phyloP scores from a whole-genome alignment of 768 basidiomycete species.

The Psilocybe cyanescens region DNA sequence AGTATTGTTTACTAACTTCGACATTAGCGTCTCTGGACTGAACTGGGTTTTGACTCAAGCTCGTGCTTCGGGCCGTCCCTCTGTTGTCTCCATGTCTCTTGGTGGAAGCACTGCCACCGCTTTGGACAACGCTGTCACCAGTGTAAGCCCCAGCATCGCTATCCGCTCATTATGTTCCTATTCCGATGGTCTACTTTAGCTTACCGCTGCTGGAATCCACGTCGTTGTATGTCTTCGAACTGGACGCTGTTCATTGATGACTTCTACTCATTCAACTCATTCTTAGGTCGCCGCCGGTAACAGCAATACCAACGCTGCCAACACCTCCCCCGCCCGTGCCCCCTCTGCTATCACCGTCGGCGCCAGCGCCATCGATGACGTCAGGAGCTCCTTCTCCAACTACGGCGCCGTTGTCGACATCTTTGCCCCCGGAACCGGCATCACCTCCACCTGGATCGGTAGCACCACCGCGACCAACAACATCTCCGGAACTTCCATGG shows the following conservation, averaged over 20 bases:
- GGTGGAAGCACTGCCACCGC: conserved; percentile 31
- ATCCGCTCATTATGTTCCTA: not conserved
- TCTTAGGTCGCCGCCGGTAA: conserved; percentile 38
- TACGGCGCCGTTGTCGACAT: conserved; percentile 45
- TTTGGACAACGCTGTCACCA: conserved; percentile 35
- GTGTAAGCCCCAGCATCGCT: conserved; percentile 14
- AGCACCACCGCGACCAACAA: conserved; percentile 27
- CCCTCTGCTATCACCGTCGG: conserved; percentile 42
- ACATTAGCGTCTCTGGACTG: conserved; percentile 32
- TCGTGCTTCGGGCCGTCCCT: conserved; percentile 27
- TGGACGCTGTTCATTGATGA: no score
- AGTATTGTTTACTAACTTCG: not conserved
- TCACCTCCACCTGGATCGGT: conserved; percentile 35
- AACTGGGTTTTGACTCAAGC: conserved; percentile 32
- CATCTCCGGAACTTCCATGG: conserved; percentile 35
- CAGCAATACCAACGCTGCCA: conserved; percentile 30
- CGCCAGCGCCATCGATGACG: conserved; percentile 38
- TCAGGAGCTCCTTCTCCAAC: conserved; percentile 41
- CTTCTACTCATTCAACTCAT: no score
- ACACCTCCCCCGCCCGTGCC: conserved; percentile 38
- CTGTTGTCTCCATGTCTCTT: conserved; percentile 40
- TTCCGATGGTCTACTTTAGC: conserved; percentile 14
- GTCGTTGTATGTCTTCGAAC: conserved; percentile 16
- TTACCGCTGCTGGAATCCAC: conserved; percentile 33
- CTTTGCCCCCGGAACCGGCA: conserved; percentile 41